Conservation (phyloP, 768 basidiomycete species). For the Suillus ampliporus region DNA sequence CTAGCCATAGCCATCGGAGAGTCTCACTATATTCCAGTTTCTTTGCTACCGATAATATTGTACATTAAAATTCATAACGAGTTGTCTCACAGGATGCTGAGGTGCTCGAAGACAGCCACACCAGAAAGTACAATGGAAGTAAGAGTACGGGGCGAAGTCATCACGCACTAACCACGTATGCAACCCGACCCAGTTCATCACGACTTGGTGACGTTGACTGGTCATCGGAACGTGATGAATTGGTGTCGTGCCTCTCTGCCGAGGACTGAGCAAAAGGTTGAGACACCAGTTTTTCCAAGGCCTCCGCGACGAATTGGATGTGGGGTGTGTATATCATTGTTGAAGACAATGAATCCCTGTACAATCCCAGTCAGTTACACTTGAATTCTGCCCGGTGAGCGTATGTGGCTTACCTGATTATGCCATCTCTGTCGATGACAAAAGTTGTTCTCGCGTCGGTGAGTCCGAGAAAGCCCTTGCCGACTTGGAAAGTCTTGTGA, state of each 20-base stretch:
- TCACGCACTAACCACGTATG: slow-evolving; percentile 26
- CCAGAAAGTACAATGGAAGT: not conserved
- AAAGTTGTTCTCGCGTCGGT: slow-evolving; percentile 72
- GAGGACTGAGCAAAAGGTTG: not conserved
- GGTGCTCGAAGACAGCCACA: not conserved
- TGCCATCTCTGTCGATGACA: slow-evolving; percentile 74
- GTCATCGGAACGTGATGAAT: slow-evolving; percentile 9
- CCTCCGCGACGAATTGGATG: slow-evolving; percentile 71
- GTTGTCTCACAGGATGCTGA: not conserved
- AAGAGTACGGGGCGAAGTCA: not conserved
- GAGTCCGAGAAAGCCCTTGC: slow-evolving; percentile 71
- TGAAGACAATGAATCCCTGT: slow-evolving; percentile 62
- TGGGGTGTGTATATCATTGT: slow-evolving; percentile 71
- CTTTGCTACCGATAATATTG: not conserved
- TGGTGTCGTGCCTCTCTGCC: not conserved
- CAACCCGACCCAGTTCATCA: slow-evolving; percentile 28
- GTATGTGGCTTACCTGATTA: slow-evolving; percentile 54
- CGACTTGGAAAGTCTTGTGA: slow-evolving; percentile 68
- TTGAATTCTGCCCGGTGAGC: slow-evolving; percentile 12
- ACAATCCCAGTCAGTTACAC: not conserved
- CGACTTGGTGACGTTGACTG: slow-evolving; percentile 17
- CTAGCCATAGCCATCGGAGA: not conserved
- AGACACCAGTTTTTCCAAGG: slow-evolving; percentile 55
- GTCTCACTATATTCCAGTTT: not conserved
- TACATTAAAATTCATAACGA: not conserved